Percentiles rank a stretch among this genome's conserved stretches.
phyloP scores from a whole-genome alignment of 2,329 filamentous ascomycete genomes.

The Ceratocystis smalleyi region DNA sequence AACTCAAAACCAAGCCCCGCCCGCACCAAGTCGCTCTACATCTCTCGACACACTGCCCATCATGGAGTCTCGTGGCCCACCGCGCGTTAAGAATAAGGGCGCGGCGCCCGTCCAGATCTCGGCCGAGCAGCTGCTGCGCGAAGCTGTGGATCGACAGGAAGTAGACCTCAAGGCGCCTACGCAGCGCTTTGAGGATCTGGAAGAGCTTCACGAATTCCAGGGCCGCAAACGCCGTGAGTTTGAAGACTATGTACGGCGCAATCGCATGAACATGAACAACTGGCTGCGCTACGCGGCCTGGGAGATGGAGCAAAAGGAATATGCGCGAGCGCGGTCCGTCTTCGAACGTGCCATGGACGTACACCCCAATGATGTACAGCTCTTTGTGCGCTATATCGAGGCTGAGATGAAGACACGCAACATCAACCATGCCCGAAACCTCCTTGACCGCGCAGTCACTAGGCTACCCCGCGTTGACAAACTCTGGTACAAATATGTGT shows the following conservation, averaged over 20 bases:
- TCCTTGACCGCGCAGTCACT: conserved; percentile 87
- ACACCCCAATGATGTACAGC: conserved; percentile 66
- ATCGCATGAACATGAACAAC: conserved; percentile 92
- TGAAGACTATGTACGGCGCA: conserved; percentile 92
- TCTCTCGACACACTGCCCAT: conserved; percentile 21
- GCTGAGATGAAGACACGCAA: conserved; percentile 85
- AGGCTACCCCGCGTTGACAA: conserved; percentile 85
- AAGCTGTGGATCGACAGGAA: conserved; percentile 94
- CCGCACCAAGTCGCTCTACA: neutral
- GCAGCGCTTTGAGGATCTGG: conserved; percentile 86
- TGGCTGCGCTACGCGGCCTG: conserved; percentile 97
- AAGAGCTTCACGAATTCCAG: conserved; percentile 96
- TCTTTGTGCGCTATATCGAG: conserved; percentile 92
- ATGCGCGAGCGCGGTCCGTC: conserved; percentile 73
- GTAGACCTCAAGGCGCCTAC: conserved; percentile 74
- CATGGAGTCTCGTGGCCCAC: conserved; percentile 88
- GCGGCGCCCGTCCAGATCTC: conserved; percentile 82
- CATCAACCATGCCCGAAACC: conserved; percentile 90
- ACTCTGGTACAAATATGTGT: conserved; percentile 98
- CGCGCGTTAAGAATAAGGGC: conserved; percentile 97
- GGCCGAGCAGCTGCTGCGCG: conserved; percentile 89
- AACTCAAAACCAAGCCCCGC: no score
- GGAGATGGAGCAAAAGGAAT: conserved; percentile 98
- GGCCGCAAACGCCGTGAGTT: conserved; percentile 92
- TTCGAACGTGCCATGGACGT: conserved; percentile 93